Percentiles rank a stretch among this genome's conserved stretches.
phyloP scores from a whole-genome alignment of 139 green algal genomes.

The Gonium pectorale region DNA sequence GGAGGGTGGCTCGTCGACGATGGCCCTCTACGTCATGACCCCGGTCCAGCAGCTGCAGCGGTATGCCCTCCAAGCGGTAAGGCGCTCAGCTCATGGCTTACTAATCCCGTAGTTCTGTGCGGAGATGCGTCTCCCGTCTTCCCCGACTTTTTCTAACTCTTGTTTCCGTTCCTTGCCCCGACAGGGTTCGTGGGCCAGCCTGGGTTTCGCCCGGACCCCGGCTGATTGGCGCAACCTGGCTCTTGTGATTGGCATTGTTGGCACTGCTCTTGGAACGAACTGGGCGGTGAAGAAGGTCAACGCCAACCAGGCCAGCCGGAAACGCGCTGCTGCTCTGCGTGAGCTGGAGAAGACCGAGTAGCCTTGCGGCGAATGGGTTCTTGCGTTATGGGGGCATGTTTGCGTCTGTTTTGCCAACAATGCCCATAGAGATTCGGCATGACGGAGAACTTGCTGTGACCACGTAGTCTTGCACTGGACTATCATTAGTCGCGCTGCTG shows the following conservation, averaged over 20 bases:
- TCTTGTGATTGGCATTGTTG: conserved; percentile 40
- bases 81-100: too few species aligned
- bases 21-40: conserved; percentile 55
- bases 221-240: conserved; percentile 61
- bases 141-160: background rate
- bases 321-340: conserved; percentile 46
- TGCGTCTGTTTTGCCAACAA: background rate
- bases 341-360: conserved; percentile 60
- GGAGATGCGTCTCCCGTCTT: background rate
- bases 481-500: too few species aligned
- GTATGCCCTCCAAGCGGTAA: conserved; percentile 56
- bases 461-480: background rate
- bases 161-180: background rate
- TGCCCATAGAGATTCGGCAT: too few species aligned
- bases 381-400: too few species aligned
- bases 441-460: too few species aligned
- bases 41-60: conserved; percentile 60
- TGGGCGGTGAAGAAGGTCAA: conserved; percentile 44
- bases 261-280: conserved; percentile 49
- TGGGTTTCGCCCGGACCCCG: conserved; percentile 55
- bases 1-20: conserved; percentile 7
- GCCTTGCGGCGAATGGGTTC: background rate
- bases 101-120: too few species aligned
- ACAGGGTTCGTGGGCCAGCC: conserved; percentile 56
- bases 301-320: conserved; percentile 25